phyloP scores from a whole-genome alignment of 2,329 filamentous ascomycete species.

The Trichoderma atrobrunneum region DNA sequence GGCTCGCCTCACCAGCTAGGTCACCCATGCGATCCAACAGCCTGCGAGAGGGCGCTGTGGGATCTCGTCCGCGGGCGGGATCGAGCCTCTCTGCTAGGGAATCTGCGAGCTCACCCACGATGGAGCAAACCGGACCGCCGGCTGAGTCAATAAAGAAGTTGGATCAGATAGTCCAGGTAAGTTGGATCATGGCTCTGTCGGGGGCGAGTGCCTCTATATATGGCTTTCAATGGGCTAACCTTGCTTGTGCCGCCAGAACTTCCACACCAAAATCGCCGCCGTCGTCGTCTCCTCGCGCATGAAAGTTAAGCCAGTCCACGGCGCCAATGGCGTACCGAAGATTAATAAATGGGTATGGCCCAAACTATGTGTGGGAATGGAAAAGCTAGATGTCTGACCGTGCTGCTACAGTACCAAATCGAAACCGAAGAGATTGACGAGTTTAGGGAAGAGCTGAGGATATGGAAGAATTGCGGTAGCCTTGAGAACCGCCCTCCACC shows the following conservation, averaged over 20 bases:
- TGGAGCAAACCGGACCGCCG: constrained; percentile 49
- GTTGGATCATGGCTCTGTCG: constrained; percentile 3
- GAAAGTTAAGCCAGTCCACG: constrained; percentile 55
- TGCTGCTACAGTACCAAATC: constrained; percentile 74
- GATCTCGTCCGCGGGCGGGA: constrained; percentile 41
- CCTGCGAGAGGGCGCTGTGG: constrained; percentile 59
- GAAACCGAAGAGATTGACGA: constrained; percentile 90
- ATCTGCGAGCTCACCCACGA: constrained; percentile 47
- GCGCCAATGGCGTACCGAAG: constrained; percentile 48
- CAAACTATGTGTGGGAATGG: not conserved
- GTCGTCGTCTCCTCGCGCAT: constrained; percentile 80
- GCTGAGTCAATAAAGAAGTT: constrained; percentile 73
- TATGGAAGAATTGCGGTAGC: constrained; percentile 79
- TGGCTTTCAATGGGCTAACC: not conserved
- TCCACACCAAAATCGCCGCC: constrained; percentile 82
- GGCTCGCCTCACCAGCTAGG: constrained; percentile 69
- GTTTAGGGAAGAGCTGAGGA: constrained; percentile 74
- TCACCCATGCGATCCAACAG: constrained; percentile 65
- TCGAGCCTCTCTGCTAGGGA: constrained; percentile 45
- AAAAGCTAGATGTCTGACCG: not conserved
- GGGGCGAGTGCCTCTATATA: not conserved
- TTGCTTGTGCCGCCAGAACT: constrained; percentile 62
- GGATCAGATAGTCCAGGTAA: constrained; percentile 89
- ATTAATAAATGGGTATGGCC: constrained; percentile 81
- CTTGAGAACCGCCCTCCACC: constrained; percentile 75